Percentiles rank a stretch among this genome's conserved stretches.
These are phyloP conservation scores for Ganoderma boninense DNA, from an alignment of 1,284 basidiomycete genomes.

Conservation along the genomic window DNA sequence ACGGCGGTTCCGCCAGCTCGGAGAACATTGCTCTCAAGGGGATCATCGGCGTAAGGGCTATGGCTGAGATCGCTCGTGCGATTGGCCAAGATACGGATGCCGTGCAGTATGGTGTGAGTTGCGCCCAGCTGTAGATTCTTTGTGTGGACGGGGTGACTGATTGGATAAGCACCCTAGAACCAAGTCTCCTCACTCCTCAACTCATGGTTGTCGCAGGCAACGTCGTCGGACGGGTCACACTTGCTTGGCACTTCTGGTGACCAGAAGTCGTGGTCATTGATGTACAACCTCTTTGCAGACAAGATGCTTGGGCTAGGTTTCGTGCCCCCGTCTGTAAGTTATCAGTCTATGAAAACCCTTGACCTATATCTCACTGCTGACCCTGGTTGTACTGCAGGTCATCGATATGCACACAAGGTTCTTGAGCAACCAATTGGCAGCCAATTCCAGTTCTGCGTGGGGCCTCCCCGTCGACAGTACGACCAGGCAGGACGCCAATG, in stretches of 20 bases:
- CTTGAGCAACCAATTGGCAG: slow-evolving; percentile 16
- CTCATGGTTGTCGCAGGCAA: slow-evolving; percentile 40
- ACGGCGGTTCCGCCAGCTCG: slow-evolving; percentile 51
- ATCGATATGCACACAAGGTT: slow-evolving; percentile 19
- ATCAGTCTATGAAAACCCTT: not conserved
- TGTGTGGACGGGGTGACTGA: too few species aligned
- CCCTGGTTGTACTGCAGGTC: slow-evolving; percentile 6
- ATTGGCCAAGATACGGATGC: slow-evolving; percentile 55
- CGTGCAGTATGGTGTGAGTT: slow-evolving; percentile 57
- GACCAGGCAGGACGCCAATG: slow-evolving; percentile 21
- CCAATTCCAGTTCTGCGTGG: slow-evolving; percentile 5
- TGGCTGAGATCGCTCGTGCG: slow-evolving; percentile 62
- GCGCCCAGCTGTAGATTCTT: not conserved
- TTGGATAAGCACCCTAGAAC: slow-evolving; percentile 16
- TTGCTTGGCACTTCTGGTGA: slow-evolving; percentile 50
- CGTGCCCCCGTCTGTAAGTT: slow-evolving; percentile 33
- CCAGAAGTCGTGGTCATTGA: slow-evolving; percentile 60
- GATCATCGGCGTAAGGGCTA: slow-evolving; percentile 72
- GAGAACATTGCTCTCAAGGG: slow-evolving; percentile 80
- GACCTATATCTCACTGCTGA: not conserved
- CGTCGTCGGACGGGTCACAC: slow-evolving; percentile 48
- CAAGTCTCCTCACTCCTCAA: slow-evolving; percentile 32
- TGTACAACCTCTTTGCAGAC: slow-evolving; percentile 74
- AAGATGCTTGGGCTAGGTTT: slow-evolving; percentile 53
- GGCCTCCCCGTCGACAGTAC: slow-evolving; percentile 32